Percentiles rank a stretch among this genome's conserved stretches.
Evolutionary conservation across 495 filamentous ascomycete species (phyloP).

Genomic region (Penicillium verhagenii): DNA sequence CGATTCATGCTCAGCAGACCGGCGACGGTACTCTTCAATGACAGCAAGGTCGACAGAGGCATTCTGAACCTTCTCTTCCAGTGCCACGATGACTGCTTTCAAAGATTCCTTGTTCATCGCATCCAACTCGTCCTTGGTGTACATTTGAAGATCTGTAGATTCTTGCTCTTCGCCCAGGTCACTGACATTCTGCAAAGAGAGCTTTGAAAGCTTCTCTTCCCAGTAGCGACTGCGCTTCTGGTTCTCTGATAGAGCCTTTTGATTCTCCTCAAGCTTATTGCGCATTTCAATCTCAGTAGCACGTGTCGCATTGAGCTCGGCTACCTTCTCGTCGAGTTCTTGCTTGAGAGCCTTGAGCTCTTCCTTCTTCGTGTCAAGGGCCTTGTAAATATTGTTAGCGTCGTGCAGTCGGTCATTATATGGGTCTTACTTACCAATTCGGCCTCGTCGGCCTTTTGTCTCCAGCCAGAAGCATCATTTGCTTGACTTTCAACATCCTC

Average conservation of each 20-base stretch:
- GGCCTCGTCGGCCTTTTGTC: constrained; percentile 78
- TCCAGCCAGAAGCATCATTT: constrained; percentile 67
- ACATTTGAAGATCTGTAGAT: constrained; percentile 66
- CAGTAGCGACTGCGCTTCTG: constrained; percentile 82
- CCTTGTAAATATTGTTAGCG: constrained; percentile 32
- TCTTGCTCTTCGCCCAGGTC: constrained; percentile 61
- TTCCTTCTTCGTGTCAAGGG: constrained; percentile 73
- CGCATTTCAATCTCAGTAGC: constrained; percentile 96
- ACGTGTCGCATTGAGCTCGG: constrained; percentile 85
- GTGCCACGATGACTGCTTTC: constrained; percentile 80
- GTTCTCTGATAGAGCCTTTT: constrained; percentile 83
- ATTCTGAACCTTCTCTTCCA: constrained; percentile 92
- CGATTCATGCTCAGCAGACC: constrained; percentile 80
- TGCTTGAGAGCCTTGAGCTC: constrained; percentile 76
- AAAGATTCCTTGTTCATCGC: constrained; percentile 87
- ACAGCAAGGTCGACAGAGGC: constrained; percentile 87
- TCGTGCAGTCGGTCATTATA: not conserved
- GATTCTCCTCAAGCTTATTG: constrained; percentile 91
- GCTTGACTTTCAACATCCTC: constrained; percentile 74
- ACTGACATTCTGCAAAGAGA: constrained; percentile 70
- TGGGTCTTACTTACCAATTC: constrained; percentile 55
- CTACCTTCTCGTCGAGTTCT: constrained; percentile 82
- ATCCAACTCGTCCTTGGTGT: constrained; percentile 86
- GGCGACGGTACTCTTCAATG: constrained; percentile 87
- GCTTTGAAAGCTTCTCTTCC: constrained; percentile 83